Conservation (phyloP, 1,139 yeast species). For the Yamadazyma friedrichii region DNA sequence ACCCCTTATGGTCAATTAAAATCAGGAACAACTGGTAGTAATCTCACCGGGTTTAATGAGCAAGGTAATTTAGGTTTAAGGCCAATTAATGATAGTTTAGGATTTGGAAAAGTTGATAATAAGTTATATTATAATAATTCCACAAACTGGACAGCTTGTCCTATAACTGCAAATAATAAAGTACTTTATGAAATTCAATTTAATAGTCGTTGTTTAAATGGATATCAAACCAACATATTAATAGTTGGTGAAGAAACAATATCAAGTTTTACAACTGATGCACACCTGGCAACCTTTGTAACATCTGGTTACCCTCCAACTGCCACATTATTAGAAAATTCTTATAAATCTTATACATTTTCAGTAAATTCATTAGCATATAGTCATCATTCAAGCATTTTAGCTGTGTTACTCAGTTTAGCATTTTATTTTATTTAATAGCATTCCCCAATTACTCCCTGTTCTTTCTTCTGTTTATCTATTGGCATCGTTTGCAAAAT, state of each 20-base stretch:
- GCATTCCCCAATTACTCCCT: too few relatives aligned
- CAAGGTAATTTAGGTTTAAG: constrained; percentile 10
- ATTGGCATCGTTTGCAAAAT: too few relatives aligned
- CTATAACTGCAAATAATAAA: constrained; percentile 2
- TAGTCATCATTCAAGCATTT: not conserved
- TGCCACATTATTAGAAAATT: constrained; percentile 9
- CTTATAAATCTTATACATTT: constrained; percentile 8
- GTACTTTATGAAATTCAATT: constrained; percentile 7
- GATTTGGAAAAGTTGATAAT: constrained; percentile 9
- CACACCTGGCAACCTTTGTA: not conserved
- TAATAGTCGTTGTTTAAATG: constrained; percentile 9
- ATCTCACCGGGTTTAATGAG: constrained; percentile 10
- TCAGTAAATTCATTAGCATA: constrained; percentile 1
- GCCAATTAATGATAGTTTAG: constrained; percentile 6
- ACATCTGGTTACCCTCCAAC: constrained; percentile 3
- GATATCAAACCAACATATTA: constrained; percentile 7
- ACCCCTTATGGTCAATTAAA: constrained; percentile 13
- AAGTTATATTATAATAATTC: constrained; percentile 7
- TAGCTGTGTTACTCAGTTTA: not conserved
- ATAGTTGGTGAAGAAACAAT: constrained; percentile 4
- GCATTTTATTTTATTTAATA: too few relatives aligned
- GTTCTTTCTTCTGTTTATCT: too few relatives aligned
- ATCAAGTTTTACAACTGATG: not conserved
- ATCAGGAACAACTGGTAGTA: constrained; percentile 1
- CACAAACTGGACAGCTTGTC: constrained; percentile 13